Evolutionary conservation across 2,329 filamentous ascomycete species (phyloP).

Genomic region (Colletotrichum filicis): DNA sequence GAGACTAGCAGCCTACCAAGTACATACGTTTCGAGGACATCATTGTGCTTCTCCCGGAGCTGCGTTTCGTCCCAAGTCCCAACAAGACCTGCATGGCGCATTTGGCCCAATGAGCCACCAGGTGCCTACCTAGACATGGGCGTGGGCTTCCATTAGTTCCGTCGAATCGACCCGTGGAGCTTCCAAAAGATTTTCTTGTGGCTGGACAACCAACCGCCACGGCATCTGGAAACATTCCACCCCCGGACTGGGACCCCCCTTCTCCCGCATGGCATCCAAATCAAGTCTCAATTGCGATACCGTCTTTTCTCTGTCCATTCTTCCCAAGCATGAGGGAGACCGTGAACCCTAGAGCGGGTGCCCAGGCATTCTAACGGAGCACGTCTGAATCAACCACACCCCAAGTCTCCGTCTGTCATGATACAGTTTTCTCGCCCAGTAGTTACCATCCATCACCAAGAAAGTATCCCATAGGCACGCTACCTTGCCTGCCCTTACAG

Average conservation of each 20-base stretch:
- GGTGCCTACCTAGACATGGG: no score
- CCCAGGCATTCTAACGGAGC: no score
- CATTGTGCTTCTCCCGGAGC: background rate
- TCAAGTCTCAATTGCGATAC: constrained; percentile 19
- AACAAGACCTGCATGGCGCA: background rate
- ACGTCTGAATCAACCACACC: no score
- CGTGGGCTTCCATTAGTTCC: background rate
- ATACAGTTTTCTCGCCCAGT: background rate
- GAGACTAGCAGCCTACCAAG: no score
- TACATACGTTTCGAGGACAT: background rate
- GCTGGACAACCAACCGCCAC: background rate
- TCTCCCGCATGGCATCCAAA: constrained; percentile 5
- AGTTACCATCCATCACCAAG: background rate
- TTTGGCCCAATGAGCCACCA: no score
- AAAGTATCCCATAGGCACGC: background rate
- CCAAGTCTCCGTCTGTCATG: background rate
- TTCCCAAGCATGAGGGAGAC: background rate
- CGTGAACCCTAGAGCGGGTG: background rate
- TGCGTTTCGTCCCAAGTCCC: background rate
- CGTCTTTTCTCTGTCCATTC: background rate
- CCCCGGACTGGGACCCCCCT: constrained; percentile 13
- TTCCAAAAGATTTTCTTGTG: background rate
- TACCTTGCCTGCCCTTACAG: background rate
- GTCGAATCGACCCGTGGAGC: background rate
- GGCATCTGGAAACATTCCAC: constrained; percentile 2